Evolutionary conservation across 2,329 filamentous ascomycete species (phyloP).

Genomic region (Aciculosporium take): DNA sequence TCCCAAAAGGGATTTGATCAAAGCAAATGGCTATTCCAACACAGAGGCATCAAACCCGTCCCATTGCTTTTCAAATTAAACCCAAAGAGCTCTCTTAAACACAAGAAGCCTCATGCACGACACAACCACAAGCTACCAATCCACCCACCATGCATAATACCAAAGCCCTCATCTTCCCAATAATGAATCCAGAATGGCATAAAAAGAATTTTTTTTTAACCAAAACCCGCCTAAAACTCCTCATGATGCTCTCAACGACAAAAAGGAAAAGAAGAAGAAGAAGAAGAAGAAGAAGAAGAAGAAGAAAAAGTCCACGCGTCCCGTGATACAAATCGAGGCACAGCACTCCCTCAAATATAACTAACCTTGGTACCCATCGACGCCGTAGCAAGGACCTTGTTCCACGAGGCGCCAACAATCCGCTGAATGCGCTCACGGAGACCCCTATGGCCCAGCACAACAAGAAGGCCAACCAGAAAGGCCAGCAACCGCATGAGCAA

Average conservation of each 20-base stretch:
- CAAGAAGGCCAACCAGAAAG: conserved; percentile 64
- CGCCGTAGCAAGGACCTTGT: conserved; percentile 68
- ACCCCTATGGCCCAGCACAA: conserved; percentile 61
- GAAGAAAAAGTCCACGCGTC: conserved; percentile 5
- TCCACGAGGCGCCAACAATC: conserved; percentile 57
- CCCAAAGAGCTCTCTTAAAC: too few species aligned
- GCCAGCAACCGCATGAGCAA: conserved; percentile 50
- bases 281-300: background rate
- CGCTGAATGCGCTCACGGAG: conserved; percentile 60
- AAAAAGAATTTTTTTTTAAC: background rate
- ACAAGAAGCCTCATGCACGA: too few species aligned
- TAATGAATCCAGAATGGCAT: background rate
- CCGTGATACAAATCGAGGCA: conserved; percentile 2
- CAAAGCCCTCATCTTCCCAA: background rate
- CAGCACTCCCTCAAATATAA: conserved; percentile 51
- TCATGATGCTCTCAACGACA: conserved; percentile 12
- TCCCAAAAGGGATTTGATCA: too few species aligned
- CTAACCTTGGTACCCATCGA: conserved; percentile 97
- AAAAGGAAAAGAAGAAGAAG: background rate
- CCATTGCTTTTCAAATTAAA: too few species aligned
- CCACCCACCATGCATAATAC: too few species aligned
- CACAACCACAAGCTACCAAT: too few species aligned
- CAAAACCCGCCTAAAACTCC: conserved; percentile 14
- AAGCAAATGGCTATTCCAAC: too few species aligned
- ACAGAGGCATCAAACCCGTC: too few species aligned